Evolutionary conservation across 2,329 filamentous ascomycete species (phyloP).

Genomic region (Stemphylium lycopersici): DNA sequence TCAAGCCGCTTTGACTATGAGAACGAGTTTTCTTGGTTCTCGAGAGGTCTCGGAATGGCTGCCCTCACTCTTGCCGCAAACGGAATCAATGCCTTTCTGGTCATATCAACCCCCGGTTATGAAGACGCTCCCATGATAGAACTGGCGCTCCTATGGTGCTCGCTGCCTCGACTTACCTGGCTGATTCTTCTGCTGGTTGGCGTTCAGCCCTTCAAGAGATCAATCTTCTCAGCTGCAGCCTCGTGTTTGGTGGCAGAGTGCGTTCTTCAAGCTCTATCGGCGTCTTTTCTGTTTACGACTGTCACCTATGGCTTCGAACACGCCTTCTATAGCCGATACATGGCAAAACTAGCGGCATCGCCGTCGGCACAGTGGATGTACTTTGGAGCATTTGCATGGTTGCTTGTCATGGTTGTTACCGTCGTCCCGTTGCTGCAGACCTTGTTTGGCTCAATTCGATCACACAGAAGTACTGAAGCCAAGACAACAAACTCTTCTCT

Average conservation of each 20-base stretch:
- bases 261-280: slow-evolving; percentile 32
- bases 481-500: neutral
- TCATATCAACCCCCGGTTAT: slow-evolving; percentile 30
- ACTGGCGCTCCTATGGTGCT: slow-evolving; percentile 42
- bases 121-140: slow-evolving; percentile 26
- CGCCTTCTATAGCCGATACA: slow-evolving; percentile 30
- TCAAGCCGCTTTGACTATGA: neutral
- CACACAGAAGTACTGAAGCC: neutral
- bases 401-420: slow-evolving; percentile 17
- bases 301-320: slow-evolving; percentile 37
- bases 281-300: slow-evolving; percentile 32
- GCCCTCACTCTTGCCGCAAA: slow-evolving; percentile 30
- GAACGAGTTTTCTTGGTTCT: slow-evolving; percentile 18
- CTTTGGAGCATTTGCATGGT: slow-evolving; percentile 37
- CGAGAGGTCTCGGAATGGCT: slow-evolving; percentile 26
- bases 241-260: slow-evolving; percentile 34
- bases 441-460: neutral
- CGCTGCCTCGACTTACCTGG: slow-evolving; percentile 40
- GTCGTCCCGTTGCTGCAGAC: slow-evolving; percentile 11
- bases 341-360: slow-evolving; percentile 18
- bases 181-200: slow-evolving; percentile 22
- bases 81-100: slow-evolving; percentile 27
- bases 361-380: slow-evolving; percentile 37
- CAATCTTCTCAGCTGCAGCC: slow-evolving; percentile 14
- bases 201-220: slow-evolving; percentile 15